These are phyloP conservation scores for Eragrostis curvula DNA, from an alignment of 176 grass and related monocot species.

Conservation along the genomic window DNA sequence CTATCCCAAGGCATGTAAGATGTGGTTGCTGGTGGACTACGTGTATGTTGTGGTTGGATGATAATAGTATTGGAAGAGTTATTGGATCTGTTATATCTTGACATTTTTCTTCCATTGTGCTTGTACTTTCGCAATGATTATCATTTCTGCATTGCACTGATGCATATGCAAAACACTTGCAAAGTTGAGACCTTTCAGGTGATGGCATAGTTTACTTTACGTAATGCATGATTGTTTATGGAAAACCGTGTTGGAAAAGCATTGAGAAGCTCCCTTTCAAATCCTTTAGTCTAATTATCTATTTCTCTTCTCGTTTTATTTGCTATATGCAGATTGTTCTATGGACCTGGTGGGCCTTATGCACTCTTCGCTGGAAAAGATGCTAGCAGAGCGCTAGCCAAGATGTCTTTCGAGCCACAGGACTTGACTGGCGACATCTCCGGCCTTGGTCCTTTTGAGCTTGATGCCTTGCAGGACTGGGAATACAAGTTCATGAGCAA, in stretches of 20 bases:
- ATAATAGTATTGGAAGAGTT: constrained; percentile 23
- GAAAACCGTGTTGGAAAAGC: constrained; percentile 4
- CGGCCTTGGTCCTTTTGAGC: constrained; percentile 84
- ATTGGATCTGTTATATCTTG: constrained; percentile 32
- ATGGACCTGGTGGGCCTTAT: constrained; percentile 91
- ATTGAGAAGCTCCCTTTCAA: background rate
- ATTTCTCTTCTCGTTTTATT: constrained; percentile 11
- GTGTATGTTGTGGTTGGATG: constrained; percentile 13
- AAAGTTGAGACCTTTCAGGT: constrained; percentile 10
- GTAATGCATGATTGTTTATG: constrained; percentile 18
- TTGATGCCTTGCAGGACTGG: constrained; percentile 87
- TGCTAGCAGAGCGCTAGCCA: constrained; percentile 85
- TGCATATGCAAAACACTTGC: constrained; percentile 21
- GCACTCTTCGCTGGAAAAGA: constrained; percentile 86
- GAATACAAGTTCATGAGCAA: constrained; percentile 98
- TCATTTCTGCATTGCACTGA: background rate
- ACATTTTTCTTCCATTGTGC: background rate
- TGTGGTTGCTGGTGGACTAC: constrained; percentile 36
- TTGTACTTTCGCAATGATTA: constrained; percentile 15
- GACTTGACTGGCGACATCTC: constrained; percentile 77
- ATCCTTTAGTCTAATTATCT: constrained; percentile 17
- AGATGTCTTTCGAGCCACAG: constrained; percentile 83
- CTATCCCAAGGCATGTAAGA: constrained; percentile 12
- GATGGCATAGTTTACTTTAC: background rate
- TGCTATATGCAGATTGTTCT: constrained; percentile 76